A percentile compares a stretch with the other conserved stretches of the same genome.
Evolutionary conservation across 768 basidiomycete genomes (phyloP).

Genomic region (Clathrus columnatus): DNA sequence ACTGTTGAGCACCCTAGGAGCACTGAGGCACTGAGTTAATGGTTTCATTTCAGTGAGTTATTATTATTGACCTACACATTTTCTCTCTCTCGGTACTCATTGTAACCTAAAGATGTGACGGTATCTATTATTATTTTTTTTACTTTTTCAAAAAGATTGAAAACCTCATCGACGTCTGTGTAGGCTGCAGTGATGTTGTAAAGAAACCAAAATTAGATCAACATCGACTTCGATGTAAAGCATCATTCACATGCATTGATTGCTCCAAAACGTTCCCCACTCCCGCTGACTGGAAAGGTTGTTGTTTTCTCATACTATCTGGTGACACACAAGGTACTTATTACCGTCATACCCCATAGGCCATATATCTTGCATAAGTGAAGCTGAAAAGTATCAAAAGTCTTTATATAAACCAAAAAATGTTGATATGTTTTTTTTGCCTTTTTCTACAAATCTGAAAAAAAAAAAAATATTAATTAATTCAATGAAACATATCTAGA

Average conservation of each 20-base stretch:
- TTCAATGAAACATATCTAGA: conserved; percentile 1
- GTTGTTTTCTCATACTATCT: not conserved
- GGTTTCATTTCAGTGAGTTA: conserved; percentile 68
- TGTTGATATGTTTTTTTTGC: conserved; percentile 26
- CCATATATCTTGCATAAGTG: conserved; percentile 78
- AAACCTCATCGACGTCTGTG: conserved; percentile 1
- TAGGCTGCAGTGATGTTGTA: conserved; percentile 77
- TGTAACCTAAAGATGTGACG: conserved; percentile 54
- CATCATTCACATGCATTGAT: conserved; percentile 77
- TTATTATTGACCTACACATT: not conserved
- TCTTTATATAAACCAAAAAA: conserved; percentile 68
- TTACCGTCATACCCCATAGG: conserved; percentile 6
- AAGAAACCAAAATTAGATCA: conserved; percentile 92
- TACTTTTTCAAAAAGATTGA: not conserved
- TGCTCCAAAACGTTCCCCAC: conserved; percentile 77
- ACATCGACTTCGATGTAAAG: conserved; percentile 52
- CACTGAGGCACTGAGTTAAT: too few relatives aligned
- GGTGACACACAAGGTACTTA: not conserved
- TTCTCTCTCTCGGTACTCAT: not conserved
- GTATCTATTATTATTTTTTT: conserved; percentile 28
- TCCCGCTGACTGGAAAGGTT: conserved; percentile 64
- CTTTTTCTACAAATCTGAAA: not conserved
- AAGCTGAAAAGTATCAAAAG: conserved; percentile 93
- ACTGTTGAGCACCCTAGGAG: not conserved
- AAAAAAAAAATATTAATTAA: conserved; percentile 20